A percentile compares a stretch with the other conserved stretches of the same genome.
These are phyloP conservation scores for Dispira simplex DNA, from an alignment of 192 early-diverging fungal genomes.

Conservation along the genomic window DNA sequence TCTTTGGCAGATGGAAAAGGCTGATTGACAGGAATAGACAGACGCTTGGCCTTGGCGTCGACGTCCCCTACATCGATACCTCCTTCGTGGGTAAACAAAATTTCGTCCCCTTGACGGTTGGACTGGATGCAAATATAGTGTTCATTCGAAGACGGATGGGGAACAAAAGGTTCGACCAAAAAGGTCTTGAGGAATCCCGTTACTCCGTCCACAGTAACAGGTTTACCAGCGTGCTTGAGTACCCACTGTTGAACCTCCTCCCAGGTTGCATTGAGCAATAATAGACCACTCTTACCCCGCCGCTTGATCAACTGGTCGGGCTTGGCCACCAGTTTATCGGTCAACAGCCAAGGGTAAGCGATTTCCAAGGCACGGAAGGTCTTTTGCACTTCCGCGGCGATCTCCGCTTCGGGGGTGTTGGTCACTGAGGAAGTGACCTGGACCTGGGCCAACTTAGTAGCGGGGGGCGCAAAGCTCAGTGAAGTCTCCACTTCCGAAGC, in stretches of 20 bases:
- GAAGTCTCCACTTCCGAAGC: slow-evolving; percentile 20
- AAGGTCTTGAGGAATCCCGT: slow-evolving; percentile 85
- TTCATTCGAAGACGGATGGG: slow-evolving; percentile 83
- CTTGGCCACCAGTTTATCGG: slow-evolving; percentile 83
- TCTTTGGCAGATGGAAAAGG: slow-evolving; percentile 47
- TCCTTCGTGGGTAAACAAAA: slow-evolving; percentile 96
- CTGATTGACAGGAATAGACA: slow-evolving; percentile 69
- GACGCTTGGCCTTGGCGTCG: slow-evolving; percentile 84
- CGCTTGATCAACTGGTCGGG: slow-evolving; percentile 98
- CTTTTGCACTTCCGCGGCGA: slow-evolving; percentile 44
- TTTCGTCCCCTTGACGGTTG: slow-evolving; percentile 86
- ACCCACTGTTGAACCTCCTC: slow-evolving; percentile 78
- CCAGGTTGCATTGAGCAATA: slow-evolving; percentile 90
- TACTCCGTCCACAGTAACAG: slow-evolving; percentile 66
- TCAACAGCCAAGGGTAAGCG: slow-evolving; percentile 72
- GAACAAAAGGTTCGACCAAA: slow-evolving; percentile 87
- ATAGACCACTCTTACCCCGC: slow-evolving; percentile 88
- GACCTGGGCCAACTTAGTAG: slow-evolving; percentile 63
- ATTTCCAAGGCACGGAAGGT: slow-evolving; percentile 52
- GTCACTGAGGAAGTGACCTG: slow-evolving; percentile 48
- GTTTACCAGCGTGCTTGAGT: slow-evolving; percentile 70
- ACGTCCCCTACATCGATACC: slow-evolving; percentile 98
- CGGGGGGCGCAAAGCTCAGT: slow-evolving; percentile 51
- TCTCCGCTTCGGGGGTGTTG: slow-evolving; percentile 29
- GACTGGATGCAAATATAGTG: slow-evolving; percentile 97